These are phyloP conservation scores for Phytophthora aleatoria DNA, from an alignment of 352 stramenopile species.

Conservation along the genomic window DNA sequence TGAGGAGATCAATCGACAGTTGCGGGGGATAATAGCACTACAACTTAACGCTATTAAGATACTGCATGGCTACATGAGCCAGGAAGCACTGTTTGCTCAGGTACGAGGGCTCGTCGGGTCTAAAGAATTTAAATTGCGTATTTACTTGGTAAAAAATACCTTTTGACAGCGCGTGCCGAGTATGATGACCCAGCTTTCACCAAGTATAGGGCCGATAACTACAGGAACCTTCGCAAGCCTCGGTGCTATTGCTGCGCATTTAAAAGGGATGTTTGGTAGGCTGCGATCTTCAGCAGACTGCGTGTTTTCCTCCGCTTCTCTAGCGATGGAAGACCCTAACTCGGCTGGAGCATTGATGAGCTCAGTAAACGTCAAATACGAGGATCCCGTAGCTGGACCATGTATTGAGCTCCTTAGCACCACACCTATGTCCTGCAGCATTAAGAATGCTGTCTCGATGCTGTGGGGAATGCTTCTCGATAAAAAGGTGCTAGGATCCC, in stretches of 20 bases:
- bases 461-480: constrained; percentile 19
- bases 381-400: constrained; percentile 4
- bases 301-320: constrained; percentile 7
- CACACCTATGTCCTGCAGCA: constrained; percentile 5
- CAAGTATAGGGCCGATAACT: background rate
- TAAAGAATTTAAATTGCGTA: background rate
- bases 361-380: constrained; percentile 6
- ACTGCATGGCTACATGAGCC: background rate
- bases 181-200: background rate
- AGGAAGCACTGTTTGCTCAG: constrained; percentile 2
- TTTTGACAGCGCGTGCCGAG: constrained; percentile 4
- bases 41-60: background rate
- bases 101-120: background rate
- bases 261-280: constrained; percentile 9
- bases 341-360: constrained; percentile 4
- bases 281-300: background rate
- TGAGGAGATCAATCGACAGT: constrained; percentile 13
- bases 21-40: constrained; percentile 4
- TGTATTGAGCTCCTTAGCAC: constrained; percentile 16
- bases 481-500: constrained; percentile 8
- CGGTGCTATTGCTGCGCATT: constrained; percentile 2
- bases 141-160: background rate
- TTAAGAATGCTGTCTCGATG: constrained; percentile 1
- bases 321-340: background rate
- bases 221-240: background rate